These are phyloP conservation scores for Penicillium canariense DNA, from an alignment of 495 filamentous ascomycete species.

Conservation along the genomic window DNA sequence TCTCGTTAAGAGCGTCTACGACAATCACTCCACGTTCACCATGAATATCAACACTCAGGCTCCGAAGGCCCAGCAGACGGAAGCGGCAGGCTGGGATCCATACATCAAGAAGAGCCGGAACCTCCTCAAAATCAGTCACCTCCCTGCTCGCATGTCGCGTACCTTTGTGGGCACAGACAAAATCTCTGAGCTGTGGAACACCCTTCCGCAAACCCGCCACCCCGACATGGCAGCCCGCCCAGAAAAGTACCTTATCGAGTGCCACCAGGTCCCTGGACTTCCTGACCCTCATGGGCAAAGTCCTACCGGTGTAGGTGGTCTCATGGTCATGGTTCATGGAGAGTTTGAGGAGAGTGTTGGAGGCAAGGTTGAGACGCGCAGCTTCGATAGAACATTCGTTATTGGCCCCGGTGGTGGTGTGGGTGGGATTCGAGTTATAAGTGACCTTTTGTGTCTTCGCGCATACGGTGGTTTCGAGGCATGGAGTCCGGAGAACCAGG, in stretches of 20 bases:
- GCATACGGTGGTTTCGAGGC: slow-evolving; percentile 61
- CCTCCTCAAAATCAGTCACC: slow-evolving; percentile 63
- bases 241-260: slow-evolving; percentile 77
- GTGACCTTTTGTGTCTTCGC: slow-evolving; percentile 72
- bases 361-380: slow-evolving; percentile 59
- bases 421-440: slow-evolving; percentile 70
- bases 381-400: slow-evolving; percentile 83
- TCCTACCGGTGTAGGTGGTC: slow-evolving; percentile 64
- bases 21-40: slow-evolving; percentile 74
- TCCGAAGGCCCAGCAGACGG: slow-evolving; percentile 47
- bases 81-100: slow-evolving; percentile 58
- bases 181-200: slow-evolving; percentile 67
- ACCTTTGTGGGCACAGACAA: slow-evolving; percentile 59
- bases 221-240: slow-evolving; percentile 60
- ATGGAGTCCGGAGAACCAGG: slow-evolving; percentile 51
- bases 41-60: slow-evolving; percentile 66
- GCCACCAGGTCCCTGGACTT: slow-evolving; percentile 69
- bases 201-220: slow-evolving; percentile 73
- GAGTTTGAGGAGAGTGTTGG: slow-evolving; percentile 73
- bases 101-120: slow-evolving; percentile 84
- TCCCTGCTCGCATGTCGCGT: slow-evolving; percentile 59
- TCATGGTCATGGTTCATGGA: slow-evolving; percentile 77
- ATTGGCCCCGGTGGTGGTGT: slow-evolving; percentile 69
- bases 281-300: slow-evolving; percentile 67
- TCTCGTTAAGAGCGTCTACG: slow-evolving; percentile 69